Base-by-base conservation (phyloP, 2,329 filamentous ascomycete genomes). In the Fusarium sp. region DNA sequence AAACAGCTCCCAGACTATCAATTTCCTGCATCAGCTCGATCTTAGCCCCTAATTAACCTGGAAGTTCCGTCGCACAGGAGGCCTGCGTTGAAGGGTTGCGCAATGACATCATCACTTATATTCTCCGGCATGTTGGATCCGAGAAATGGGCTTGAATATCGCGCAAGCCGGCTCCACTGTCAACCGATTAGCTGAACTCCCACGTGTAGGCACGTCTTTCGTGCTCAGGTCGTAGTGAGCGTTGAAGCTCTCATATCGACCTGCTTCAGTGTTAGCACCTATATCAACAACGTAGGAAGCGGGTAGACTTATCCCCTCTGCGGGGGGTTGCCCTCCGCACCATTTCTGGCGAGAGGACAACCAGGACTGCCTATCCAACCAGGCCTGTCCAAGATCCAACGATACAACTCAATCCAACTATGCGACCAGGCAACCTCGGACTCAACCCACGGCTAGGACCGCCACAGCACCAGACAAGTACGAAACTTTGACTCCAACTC, bases 401-500 rank as follows among this genome's bases (percentile, higher is more conserved):
- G 48, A 27, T 67, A 62, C 74, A 76, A 71, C 76, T 61, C 70
- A 72, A 43, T 61, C 62, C 50, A 35, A 74, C 68, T 69, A 64
- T 68, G 72, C 70, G 58, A 56, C 70, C 60, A 63, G 63, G 41
- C 39, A 60, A 57, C 57, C 54, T 64, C 29, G 20, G 39, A 59
- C 65, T 56, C 29, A 48, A 62, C 60, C 31, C 45, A 39, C 45
- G 35, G 43, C 69, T 50, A 67, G 69, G 64, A 67, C 61, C 56
- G 68, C 64, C 65, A 69, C 77, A 79, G 56, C 63, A 72, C 86
- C 89, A 86, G 94, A 96, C 94, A 95, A 96, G 94, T 89, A 88
- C 94, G 87, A 95, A 92, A 87, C 94, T 95, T 95, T 97, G 94
- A 97, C 92, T 87, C 93, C 93, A 95, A 95, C 93, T 90, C 92